These are phyloP conservation scores for Cyphellophora europaea DNA, from an alignment of 2,329 filamentous ascomycete genomes.

Conservation along the genomic window DNA sequence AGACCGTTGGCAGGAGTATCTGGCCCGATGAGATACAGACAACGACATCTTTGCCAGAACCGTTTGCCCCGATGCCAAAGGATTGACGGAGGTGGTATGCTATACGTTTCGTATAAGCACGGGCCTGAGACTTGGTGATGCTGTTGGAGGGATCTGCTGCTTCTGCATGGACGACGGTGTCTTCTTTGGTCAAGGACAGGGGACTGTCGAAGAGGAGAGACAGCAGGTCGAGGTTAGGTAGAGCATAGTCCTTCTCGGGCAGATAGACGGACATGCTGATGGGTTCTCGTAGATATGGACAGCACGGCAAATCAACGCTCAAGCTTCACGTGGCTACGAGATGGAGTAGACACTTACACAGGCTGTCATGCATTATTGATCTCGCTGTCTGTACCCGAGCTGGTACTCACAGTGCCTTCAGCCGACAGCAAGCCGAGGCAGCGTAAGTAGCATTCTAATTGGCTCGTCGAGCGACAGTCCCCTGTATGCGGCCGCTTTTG, in stretches of 20 bases:
- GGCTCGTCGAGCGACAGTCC: no score
- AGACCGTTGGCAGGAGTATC: constrained; percentile 43
- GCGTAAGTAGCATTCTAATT: no score
- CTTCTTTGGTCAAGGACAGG: constrained; percentile 25
- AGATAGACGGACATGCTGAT: constrained; percentile 10
- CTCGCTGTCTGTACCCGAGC: no score
- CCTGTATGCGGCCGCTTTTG: no score
- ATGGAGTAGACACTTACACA: background rate
- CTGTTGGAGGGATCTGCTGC: constrained; percentile 44
- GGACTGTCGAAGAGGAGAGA: constrained; percentile 15
- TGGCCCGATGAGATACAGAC: constrained; percentile 50
- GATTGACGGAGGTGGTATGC: constrained; percentile 46
- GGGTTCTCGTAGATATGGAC: no score
- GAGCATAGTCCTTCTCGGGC: constrained; percentile 15
- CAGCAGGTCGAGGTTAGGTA: constrained; percentile 15
- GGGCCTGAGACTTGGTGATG: constrained; percentile 45
- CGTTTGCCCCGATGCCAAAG: constrained; percentile 43
- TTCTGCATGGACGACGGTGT: constrained; percentile 48
- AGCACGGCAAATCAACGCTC: no score
- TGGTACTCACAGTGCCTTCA: no score
- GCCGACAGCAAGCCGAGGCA: no score
- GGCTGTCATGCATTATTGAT: no score
- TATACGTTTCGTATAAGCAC: constrained; percentile 41
- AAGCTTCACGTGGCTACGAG: background rate
- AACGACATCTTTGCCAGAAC: constrained; percentile 44